Evolutionary conservation across 2,329 filamentous ascomycete genomes (phyloP).

Genomic region (Colletotrichum tamarilloi): DNA sequence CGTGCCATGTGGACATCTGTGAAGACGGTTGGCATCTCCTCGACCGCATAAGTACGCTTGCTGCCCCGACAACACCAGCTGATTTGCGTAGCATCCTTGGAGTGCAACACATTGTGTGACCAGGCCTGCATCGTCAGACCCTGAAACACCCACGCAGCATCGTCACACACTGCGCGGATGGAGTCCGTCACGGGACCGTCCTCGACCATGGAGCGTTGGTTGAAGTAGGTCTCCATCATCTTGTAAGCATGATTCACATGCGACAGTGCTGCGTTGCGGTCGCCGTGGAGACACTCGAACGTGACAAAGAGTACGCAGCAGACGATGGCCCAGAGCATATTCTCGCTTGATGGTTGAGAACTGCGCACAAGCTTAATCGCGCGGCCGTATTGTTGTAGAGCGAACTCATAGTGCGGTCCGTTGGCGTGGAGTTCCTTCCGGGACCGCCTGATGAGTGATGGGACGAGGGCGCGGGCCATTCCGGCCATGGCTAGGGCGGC

Average conservation of each 20-base stretch:
- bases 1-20: slow-evolving; percentile 45
- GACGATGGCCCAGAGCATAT: slow-evolving; percentile 50
- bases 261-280: slow-evolving; percentile 52
- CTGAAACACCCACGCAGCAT: slow-evolving; percentile 32
- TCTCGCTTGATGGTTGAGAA: slow-evolving; percentile 47
- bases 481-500: slow-evolving; percentile 31
- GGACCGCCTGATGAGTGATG: slow-evolving; percentile 37
- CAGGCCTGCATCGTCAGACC: slow-evolving; percentile 32
- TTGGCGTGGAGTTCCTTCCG: not conserved
- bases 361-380: slow-evolving; percentile 52
- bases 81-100: not conserved
- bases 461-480: slow-evolving; percentile 45
- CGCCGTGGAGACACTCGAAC: slow-evolving; percentile 53
- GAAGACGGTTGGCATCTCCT: slow-evolving; percentile 48
- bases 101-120: slow-evolving; percentile 25
- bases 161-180: slow-evolving; percentile 21
- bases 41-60: slow-evolving; percentile 44
- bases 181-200: slow-evolving; percentile 5
- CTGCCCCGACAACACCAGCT: slow-evolving; percentile 36
- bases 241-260: slow-evolving; percentile 49
- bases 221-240: slow-evolving; percentile 33
- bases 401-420: slow-evolving; percentile 47
- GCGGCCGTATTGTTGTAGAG: slow-evolving; percentile 52
- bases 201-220: not conserved
- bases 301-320: slow-evolving; percentile 54